Percentiles rank a stretch among this genome's conserved stretches.
These are phyloP conservation scores for Fraxinus angustifolia DNA, from an alignment of 305 asterid species.

Conservation along the genomic window DNA sequence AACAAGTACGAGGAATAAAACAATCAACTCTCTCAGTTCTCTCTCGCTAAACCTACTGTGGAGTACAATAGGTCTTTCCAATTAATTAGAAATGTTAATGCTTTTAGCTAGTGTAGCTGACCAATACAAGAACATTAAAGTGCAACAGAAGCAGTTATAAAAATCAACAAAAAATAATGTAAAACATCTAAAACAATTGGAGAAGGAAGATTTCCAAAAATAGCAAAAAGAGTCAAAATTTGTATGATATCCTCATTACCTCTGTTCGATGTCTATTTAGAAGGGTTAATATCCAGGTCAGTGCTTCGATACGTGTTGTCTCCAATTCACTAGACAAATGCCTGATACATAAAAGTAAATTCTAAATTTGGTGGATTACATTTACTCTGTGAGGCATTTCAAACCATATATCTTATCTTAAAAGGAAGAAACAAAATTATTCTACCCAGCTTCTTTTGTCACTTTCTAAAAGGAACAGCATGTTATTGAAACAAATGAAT, in stretches of 20 bases:
- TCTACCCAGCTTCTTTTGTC: conserved; percentile 12
- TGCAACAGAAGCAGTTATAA: not conserved
- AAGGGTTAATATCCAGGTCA: conserved; percentile 85
- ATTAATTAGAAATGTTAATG: not conserved
- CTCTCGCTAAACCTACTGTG: not conserved
- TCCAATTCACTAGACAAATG: conserved; percentile 92
- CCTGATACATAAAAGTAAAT: conserved; percentile 41
- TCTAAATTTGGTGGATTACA: conserved; percentile 5
- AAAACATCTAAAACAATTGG: not conserved
- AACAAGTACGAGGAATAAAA: not conserved
- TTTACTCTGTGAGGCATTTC: not conserved
- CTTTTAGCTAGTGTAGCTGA: not conserved
- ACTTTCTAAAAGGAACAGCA: conserved; percentile 15
- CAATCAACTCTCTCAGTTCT: not conserved
- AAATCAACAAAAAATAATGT: not conserved
- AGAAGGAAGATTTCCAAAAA: not conserved
- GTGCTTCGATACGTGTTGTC: conserved; percentile 97
- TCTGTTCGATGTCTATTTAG: conserved; percentile 67
- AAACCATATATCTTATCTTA: not conserved
- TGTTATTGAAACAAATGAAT: not conserved
- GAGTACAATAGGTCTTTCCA: not conserved
- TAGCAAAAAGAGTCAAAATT: not conserved
- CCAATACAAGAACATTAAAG: not conserved
- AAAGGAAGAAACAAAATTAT: conserved; percentile 8
- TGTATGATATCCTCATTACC: conserved; percentile 40